phyloP scores from a whole-genome alignment of 306 rosid species.

The Sphenostylis stenocarpa region DNA sequence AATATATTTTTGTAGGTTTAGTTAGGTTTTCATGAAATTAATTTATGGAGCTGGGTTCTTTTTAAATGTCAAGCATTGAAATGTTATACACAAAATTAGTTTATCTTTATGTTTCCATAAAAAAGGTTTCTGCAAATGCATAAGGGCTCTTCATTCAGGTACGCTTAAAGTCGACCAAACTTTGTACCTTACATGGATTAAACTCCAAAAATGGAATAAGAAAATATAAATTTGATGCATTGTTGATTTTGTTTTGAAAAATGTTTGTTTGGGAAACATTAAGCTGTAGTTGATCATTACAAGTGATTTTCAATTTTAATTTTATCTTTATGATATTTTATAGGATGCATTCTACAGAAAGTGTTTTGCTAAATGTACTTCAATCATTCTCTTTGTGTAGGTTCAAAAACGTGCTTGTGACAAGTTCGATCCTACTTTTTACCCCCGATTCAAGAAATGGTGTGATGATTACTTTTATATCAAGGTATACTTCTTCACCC shows the following conservation, averaged over 20 bases:
- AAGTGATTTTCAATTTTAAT: neutral
- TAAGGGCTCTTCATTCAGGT: slow-evolving; percentile 1
- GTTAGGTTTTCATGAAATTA: neutral
- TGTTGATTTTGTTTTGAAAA: neutral
- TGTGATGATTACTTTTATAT: slow-evolving; percentile 96
- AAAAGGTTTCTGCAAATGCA: neutral
- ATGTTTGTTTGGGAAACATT: neutral
- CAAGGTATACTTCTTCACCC: slow-evolving; percentile 58
- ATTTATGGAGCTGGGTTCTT: neutral
- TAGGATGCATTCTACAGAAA: neutral
- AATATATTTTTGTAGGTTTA: neutral
- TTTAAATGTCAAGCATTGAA: slow-evolving; percentile 1
- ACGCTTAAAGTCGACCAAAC: neutral
- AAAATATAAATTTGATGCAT: neutral
- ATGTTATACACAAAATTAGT: neutral
- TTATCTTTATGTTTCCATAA: neutral
- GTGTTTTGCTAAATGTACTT: slow-evolving; percentile 2
- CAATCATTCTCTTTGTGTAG: slow-evolving; percentile 42
- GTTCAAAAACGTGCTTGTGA: slow-evolving; percentile 82
- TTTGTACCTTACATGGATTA: neutral
- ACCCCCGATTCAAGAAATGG: slow-evolving; percentile 97
- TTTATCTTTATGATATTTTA: neutral
- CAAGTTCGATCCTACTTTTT: slow-evolving; percentile 94
- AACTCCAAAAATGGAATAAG: neutral
- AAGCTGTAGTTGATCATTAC: neutral